Evolutionary conservation across 805 yeast species (phyloP), one percentile per base, ranked within the genome.

Genomic region (Kodamaea kaohsiungensis): DNA sequence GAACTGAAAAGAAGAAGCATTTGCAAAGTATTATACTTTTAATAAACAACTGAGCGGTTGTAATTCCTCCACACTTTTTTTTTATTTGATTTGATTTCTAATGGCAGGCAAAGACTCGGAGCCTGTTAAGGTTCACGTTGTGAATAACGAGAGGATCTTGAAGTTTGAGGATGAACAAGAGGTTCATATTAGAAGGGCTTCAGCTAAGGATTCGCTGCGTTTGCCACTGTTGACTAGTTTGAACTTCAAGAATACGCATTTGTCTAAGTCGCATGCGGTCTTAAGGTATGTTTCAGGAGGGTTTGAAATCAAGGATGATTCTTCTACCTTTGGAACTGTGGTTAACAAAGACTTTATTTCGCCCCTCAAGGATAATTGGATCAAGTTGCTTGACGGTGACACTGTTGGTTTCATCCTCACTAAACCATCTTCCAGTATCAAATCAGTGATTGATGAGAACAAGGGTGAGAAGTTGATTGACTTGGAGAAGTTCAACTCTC

Each of bases 321-420:
- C 57, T 25, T 73, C 78, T 5, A 72, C 75, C 16, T 75, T 74
- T 60, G 80, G 80, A 1, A 75, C 79, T 15, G 55, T 71, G 7
- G 48, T 70, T 52, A 69, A 72, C 53, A 61, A 64, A 27, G 48
- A 62, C 7, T 62, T 64, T 22, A 59, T 75, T 15, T 48, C 60
- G 13, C 68, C 72, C 1, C 57, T 35, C 8, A 19, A 13, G 5
- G 49, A 54, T 27, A 49, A 43, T 17, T 55, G 58, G 61, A 52
- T 57, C 48, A 47, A 48, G 10, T 53, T 72, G 22, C 30, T 40
- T 10, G 48, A 59, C 46, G 69, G 67, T 16, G 78, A 75, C 56
- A 46, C 25, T 2, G 53, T 76, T 16, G 76, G 78, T 4, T 72
- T 76, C 49, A 69, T 75, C 33, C 60, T 76, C 33, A 58, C 69